Evolutionary conservation across 345 rosid genomes (phyloP), one percentile per base, ranked within the genome.

Genomic region (Aquilaria yunnanensis): DNA sequence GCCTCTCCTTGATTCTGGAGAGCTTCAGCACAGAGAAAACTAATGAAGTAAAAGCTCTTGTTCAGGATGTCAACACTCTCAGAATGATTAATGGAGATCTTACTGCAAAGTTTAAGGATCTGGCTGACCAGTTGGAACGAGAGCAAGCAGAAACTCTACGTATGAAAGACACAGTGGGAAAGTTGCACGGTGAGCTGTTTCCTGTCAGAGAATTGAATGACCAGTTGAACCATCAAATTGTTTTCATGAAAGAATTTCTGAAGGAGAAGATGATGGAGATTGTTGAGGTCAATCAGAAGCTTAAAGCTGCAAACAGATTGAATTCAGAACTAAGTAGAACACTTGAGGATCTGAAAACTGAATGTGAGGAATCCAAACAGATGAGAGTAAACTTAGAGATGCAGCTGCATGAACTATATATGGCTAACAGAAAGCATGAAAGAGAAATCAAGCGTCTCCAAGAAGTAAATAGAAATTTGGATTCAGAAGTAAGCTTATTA

Each of bases 241-340:
- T 69, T 12, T 68, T 71, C 57, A 85, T 78, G 53, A 77, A 78
- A 23, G 92, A 79, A 59, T 81, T 78, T 65, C 67, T 88, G 69
- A 76, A 75, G 60, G 73, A 79, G 75, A 90, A 86, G 72, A 77
- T 71, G 49, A 48, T 52, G 9, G 92, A 86, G 66, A 84, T 93
- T 61, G 76, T 72, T 34, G 89, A 88, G 69, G 89, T 74, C 41
- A 86, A 86, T 67, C 78, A 82, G 67, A 83, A 81, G 78, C 88
- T 93, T 32, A 80, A 76, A 78, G 86, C 81, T 67, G 66, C 90
- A 3, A 83, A 75, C 51, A 73, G 32, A 74, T 67, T 78, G 61
- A 86, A 76, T 67, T 67, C 70, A 12, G 96, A 88, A 72, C 63
- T 88, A 46, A 64, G 79, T 60, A 79, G 67, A 65, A 80, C 78